Evolutionary conservation across 1,139 yeast species (phyloP).

Genomic region (Pichia sorboxylosa): DNA sequence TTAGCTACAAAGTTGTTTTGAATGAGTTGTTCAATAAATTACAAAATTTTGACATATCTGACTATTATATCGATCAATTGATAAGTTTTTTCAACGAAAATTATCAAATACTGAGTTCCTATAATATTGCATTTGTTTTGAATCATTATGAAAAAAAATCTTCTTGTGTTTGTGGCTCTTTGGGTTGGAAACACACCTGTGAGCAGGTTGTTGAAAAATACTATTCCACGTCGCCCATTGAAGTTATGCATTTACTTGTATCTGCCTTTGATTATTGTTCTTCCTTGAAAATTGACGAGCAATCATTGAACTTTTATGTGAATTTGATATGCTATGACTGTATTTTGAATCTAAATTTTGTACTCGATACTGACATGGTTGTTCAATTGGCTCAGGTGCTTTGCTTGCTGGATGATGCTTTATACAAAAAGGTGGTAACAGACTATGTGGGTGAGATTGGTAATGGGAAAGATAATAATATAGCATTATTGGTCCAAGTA

Average conservation of each 20-base stretch:
- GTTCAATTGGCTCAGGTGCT: constrained; percentile 6
- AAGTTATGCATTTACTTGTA: constrained; percentile 33
- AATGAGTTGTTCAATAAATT: constrained; percentile 12
- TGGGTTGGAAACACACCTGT: constrained; percentile 43
- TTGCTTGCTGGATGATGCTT: constrained; percentile 4
- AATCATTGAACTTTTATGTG: constrained; percentile 10
- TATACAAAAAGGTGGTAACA: constrained; percentile 5
- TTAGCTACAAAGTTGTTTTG: constrained; percentile 5
- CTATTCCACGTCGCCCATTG: constrained; percentile 31
- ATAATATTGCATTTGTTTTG: constrained; percentile 14
- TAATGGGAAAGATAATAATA: constrained; percentile 2
- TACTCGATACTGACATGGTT: constrained; percentile 6
- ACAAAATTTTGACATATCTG: constrained; percentile 8
- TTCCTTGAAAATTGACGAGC: constrained; percentile 12
- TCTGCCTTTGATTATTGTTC: constrained; percentile 32
- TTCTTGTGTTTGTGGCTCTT: constrained; percentile 41
- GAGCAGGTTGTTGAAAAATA: constrained; percentile 35
- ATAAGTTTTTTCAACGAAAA: constrained; percentile 11
- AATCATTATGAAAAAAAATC: constrained; percentile 36
- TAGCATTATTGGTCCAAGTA: no score
- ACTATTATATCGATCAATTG: constrained; percentile 4
- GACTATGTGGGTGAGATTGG: constrained; percentile 9
- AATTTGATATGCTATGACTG: constrained; percentile 11
- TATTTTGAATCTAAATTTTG: constrained; percentile 6
- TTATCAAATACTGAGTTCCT: constrained; percentile 10